Evolutionary conservation across 352 stramenopile species (phyloP).

Genomic region (Pythium chondricola): DNA sequence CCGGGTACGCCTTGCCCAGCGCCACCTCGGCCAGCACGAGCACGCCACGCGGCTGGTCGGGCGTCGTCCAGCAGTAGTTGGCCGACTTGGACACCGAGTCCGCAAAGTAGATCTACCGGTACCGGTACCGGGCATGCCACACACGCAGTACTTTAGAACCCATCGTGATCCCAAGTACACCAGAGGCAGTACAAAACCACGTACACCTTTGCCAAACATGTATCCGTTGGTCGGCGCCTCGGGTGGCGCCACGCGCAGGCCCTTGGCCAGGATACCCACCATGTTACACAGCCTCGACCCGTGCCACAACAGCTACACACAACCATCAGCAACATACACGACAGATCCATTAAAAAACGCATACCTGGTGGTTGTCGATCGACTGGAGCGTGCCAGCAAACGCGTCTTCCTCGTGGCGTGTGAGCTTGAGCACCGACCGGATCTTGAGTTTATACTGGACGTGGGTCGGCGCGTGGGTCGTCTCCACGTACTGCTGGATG

Average conservation of each 20-base stretch:
- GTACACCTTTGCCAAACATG: slow-evolving; percentile 83
- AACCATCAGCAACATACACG: background rate
- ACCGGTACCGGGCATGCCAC: too few relatives aligned
- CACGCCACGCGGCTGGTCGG: slow-evolving; percentile 51
- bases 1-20: slow-evolving; percentile 37
- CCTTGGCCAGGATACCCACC: slow-evolving; percentile 72
- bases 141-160: background rate
- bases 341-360: background rate
- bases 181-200: slow-evolving; percentile 2
- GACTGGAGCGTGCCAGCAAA: slow-evolving; percentile 30
- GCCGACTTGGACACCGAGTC: slow-evolving; percentile 77
- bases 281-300: slow-evolving; percentile 76
- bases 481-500: slow-evolving; percentile 52
- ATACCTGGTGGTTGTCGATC: slow-evolving; percentile 52
- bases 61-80: slow-evolving; percentile 76
- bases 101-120: slow-evolving; percentile 75
- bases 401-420: slow-evolving; percentile 32
- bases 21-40: slow-evolving; percentile 63
- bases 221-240: slow-evolving; percentile 76
- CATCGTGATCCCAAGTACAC: slow-evolving; percentile 2
- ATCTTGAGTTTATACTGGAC: slow-evolving; percentile 42
- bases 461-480: slow-evolving; percentile 46
- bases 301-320: slow-evolving; percentile 75
- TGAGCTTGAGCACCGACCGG: slow-evolving; percentile 45
- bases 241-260: slow-evolving; percentile 70